Conservation (phyloP, 768 basidiomycete genomes). For the Tulasnella sp. region DNA sequence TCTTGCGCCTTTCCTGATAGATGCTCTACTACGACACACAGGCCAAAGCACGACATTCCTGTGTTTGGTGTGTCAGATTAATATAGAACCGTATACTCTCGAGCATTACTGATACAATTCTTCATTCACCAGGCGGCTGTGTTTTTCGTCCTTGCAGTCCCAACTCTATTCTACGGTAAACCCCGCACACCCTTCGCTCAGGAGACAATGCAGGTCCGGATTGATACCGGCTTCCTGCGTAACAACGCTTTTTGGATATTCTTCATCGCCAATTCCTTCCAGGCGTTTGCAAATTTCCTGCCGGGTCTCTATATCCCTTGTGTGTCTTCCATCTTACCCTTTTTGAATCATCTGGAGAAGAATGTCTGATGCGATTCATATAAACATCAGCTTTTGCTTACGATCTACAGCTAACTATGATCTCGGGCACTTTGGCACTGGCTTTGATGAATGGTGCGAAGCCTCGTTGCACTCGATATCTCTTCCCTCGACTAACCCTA, state of each 20-base stretch:
- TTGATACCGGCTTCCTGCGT: neutral
- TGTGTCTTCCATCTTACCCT: neutral
- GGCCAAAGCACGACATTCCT: no score
- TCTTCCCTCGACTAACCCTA: neutral
- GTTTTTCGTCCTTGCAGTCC: neutral
- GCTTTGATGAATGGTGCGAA: constrained; percentile 13
- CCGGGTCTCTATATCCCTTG: constrained; percentile 10
- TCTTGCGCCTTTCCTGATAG: no score
- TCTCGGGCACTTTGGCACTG: constrained; percentile 2
- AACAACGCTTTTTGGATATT: constrained; percentile 10
- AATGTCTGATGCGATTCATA: no score
- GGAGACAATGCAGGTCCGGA: neutral
- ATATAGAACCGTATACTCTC: no score
- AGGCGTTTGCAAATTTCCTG: constrained; percentile 10
- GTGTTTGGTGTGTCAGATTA: no score
- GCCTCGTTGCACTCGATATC: neutral
- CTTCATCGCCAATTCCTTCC: neutral
- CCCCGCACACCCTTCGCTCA: constrained; percentile 3
- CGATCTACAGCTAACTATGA: constrained; percentile 5
- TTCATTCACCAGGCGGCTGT: neutral
- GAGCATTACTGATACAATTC: no score
- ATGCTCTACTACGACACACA: no score
- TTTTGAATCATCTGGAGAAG: no score
- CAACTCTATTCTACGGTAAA: constrained; percentile 1
- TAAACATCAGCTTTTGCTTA: constrained; percentile 1